Evolutionary conservation across 306 rosid genomes (phyloP), one percentile per base, ranked within the genome.

Genomic region (Morella rubra): DNA sequence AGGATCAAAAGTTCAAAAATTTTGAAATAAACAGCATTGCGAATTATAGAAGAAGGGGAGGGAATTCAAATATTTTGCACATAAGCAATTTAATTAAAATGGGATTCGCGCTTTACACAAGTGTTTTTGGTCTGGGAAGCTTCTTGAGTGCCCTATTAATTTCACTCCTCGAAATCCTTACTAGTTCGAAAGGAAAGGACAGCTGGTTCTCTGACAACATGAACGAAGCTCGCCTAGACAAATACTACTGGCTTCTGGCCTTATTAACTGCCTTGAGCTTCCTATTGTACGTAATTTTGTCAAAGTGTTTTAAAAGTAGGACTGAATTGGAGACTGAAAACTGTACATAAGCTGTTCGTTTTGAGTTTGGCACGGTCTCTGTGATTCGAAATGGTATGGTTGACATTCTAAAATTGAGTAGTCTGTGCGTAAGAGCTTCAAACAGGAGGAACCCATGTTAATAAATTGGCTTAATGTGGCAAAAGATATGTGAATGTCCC

Each of bases 91-190:
- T n/a, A n/a, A n/a, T n/a, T n/a, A n/a, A n/a, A n/a, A 83, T 90
- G 87, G 99, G 90, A 4, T 89, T 95, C 79, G 97, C 97, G 0
- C 73, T 95, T 51, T 87, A 89, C 69, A 90, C 87, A 0, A 90
- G 99, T 71, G 99, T 95, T 81, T 95, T 92, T 54, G 99, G 99
- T 4, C 96, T 92, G 24, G 99, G 99, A 69, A 89, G 99, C 85
- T 95, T 88, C 81, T 81, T 91, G 85, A 92, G 99, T 77, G 96
- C 97, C 12, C 5, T 95, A 20, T 68, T 91, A 77, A 95, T 95
- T 52, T 86, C 93, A 32, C 41, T 89, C 0, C 83, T 95, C 5
- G 97, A 95, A 66, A 75, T 80, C 1, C 64, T 74, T 64, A 88
- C 97, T 16, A 73, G 78, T 40, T 76, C 87, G 2, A 72, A 84